These are phyloP conservation scores for Syzygium jambos DNA, from an alignment of 345 rosid genomes.

Conservation along the genomic window DNA sequence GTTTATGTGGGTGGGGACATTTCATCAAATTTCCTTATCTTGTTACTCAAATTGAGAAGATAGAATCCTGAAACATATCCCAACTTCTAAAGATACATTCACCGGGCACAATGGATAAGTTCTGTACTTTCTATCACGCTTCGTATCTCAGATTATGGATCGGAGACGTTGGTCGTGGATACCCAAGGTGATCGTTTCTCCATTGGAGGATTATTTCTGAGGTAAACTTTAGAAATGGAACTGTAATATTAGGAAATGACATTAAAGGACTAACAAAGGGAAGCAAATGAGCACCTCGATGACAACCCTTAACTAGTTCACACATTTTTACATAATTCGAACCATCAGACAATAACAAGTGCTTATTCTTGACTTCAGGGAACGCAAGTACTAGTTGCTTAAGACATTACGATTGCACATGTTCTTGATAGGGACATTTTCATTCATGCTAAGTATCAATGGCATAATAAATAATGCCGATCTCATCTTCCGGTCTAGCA, in stretches of 20 bases:
- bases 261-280: background rate
- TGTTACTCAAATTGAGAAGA: background rate
- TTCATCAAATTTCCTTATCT: background rate
- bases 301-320: background rate
- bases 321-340: background rate
- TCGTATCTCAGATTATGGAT: background rate
- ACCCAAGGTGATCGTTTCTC: background rate
- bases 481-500: constrained; percentile 27
- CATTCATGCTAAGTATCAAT: constrained; percentile 1
- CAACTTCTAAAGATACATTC: background rate
- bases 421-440: background rate
- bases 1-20: background rate
- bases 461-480: constrained; percentile 33
- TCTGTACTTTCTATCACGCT: background rate
- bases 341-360: background rate
- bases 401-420: background rate
- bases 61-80: background rate
- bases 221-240: background rate
- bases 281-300: background rate
- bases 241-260: background rate
- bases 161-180: background rate
- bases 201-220: background rate
- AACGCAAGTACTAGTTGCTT: background rate
- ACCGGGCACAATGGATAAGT: background rate
- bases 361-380: background rate